These are phyloP conservation scores for Lactarius trivialis DNA, from an alignment of 768 basidiomycete species.

Conservation along the genomic window DNA sequence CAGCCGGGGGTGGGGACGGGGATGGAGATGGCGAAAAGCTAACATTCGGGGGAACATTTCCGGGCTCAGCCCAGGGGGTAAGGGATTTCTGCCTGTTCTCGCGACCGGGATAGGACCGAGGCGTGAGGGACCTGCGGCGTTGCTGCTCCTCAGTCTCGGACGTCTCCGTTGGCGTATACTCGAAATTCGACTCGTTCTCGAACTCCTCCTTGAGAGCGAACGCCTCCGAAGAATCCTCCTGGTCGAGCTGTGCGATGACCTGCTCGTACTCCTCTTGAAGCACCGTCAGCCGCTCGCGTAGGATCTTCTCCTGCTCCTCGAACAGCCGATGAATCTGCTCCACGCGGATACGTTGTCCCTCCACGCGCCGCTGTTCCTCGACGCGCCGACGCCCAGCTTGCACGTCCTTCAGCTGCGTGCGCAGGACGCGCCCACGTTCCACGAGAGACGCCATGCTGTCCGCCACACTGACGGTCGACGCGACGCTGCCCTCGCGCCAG, in stretches of 20 bases:
- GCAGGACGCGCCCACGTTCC: not conserved
- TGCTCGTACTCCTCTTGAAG: not conserved
- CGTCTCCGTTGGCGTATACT: not conserved
- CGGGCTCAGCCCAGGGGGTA: not conserved
- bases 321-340: not conserved
- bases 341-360: not conserved
- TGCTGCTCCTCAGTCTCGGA: not conserved
- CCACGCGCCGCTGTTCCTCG: not conserved
- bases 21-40: not conserved
- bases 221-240: not conserved
- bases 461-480: not conserved
- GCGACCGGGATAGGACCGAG: not conserved
- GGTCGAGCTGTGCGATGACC: not conserved
- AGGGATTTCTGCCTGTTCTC: not conserved
- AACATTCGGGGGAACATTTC: not conserved
- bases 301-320: not conserved
- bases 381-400: not conserved
- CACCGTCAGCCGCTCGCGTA: not conserved
- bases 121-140: not conserved
- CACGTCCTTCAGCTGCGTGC: not conserved
- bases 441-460: constrained; percentile 7
- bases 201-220: not conserved
- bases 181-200: not conserved
- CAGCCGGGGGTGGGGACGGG: not conserved
- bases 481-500: not conserved